Evolutionary conservation across 2,329 filamentous ascomycete species (phyloP).

Genomic region (Ophiocordyceps sinensis): DNA sequence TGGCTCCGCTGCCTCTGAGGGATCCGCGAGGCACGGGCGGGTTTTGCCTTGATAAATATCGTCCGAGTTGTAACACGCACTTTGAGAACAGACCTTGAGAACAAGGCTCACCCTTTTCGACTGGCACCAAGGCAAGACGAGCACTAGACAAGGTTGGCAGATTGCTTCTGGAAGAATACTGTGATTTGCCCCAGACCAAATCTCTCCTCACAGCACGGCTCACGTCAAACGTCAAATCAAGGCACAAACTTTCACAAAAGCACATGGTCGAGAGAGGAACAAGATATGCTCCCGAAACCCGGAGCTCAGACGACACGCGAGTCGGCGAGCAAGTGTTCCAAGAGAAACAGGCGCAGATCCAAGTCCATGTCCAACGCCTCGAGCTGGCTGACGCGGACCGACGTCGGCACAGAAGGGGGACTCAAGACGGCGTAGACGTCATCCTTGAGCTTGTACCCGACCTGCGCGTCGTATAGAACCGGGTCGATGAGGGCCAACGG

Average conservation of each 20-base stretch:
- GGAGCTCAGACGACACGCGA: not conserved
- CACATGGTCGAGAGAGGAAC: too few species aligned
- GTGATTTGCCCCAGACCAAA: too few species aligned
- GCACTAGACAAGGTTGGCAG: too few species aligned
- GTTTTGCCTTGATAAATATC: slow-evolving; percentile 13
- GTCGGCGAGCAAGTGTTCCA: slow-evolving; percentile 8
- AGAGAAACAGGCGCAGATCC: slow-evolving; percentile 7
- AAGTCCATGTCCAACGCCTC: slow-evolving; percentile 9
- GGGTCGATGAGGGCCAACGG: slow-evolving; percentile 4
- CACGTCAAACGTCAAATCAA: too few species aligned
- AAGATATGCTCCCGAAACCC: too few species aligned
- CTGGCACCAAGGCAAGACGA: too few species aligned
- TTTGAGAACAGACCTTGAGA: too few species aligned
- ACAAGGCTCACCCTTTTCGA: too few species aligned
- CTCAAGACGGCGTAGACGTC: slow-evolving; percentile 5
- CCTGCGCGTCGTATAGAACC: slow-evolving; percentile 6
- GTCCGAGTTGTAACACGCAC: slow-evolving; percentile 11
- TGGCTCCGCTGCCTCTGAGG: slow-evolving; percentile 10
- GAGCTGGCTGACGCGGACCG: slow-evolving; percentile 5
- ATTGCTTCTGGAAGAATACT: too few species aligned
- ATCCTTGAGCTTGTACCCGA: slow-evolving; percentile 6
- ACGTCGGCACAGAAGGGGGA: not conserved
- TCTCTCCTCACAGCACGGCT: too few species aligned
- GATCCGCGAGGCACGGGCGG: slow-evolving; percentile 12
- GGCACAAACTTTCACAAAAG: too few species aligned